These are phyloP conservation scores for Hylodesmum podocarpum DNA, from an alignment of 306 rosid genomes.

Conservation along the genomic window DNA sequence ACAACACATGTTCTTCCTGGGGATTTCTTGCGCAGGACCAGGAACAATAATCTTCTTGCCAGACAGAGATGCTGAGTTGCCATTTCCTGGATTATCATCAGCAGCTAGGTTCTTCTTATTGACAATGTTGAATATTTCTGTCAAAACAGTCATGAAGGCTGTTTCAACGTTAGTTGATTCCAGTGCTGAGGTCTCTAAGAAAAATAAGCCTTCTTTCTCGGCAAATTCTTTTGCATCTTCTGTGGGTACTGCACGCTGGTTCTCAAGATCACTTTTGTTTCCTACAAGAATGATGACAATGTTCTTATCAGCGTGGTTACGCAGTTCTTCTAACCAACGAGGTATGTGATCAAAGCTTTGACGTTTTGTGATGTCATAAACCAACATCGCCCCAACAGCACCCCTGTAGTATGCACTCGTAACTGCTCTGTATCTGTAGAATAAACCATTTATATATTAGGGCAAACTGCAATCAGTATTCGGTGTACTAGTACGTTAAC, in stretches of 20 bases:
- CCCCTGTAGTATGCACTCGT: conserved; percentile 98
- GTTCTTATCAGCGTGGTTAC: conserved; percentile 92
- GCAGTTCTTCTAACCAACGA: conserved; percentile 93
- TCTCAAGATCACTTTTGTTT: conserved; percentile 86
- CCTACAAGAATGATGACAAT: conserved; percentile 89
- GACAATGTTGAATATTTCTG: conserved; percentile 85
- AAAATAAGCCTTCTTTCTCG: conserved; percentile 87
- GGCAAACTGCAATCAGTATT: conserved; percentile 7
- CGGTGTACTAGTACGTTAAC: neutral
- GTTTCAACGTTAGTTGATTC: conserved; percentile 83
- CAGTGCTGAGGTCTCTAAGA: conserved; percentile 92
- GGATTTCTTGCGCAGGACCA: conserved; percentile 91
- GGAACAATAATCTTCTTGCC: conserved; percentile 91
- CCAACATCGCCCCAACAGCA: conserved; percentile 97
- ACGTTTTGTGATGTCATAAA: conserved; percentile 86
- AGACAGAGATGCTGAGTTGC: conserved; percentile 61
- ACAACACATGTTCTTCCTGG: conserved; percentile 77
- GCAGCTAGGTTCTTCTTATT: conserved; percentile 81
- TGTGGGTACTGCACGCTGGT: conserved; percentile 83
- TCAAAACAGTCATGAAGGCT: conserved; percentile 80
- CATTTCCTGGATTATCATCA: conserved; percentile 64
- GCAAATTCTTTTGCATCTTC: conserved; percentile 96
- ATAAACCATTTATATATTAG: conserved; percentile 22
- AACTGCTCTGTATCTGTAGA: conserved; percentile 89
- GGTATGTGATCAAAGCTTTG: conserved; percentile 92